A percentile compares a stretch with the other conserved stretches of the same genome.
Evolutionary conservation across 2,329 filamentous ascomycete genomes (phyloP).

Genomic region (Fusarium praegraminearum): DNA sequence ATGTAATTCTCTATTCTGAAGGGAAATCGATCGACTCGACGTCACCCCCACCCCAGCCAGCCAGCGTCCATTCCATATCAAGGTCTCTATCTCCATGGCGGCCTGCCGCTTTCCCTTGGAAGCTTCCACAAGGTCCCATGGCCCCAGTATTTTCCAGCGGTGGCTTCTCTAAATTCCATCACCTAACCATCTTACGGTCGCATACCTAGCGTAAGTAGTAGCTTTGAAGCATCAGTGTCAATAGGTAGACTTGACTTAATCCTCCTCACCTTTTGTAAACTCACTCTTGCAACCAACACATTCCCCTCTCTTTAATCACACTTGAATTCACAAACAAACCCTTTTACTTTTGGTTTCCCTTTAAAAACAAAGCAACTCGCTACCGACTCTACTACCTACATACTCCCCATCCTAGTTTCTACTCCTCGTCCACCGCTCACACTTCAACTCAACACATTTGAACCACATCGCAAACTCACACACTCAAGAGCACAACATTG

Average conservation of each 20-base stretch:
- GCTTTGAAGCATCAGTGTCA: constrained; percentile 39
- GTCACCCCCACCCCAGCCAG: constrained; percentile 39
- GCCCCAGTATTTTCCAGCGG: constrained; percentile 43
- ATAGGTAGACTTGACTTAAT: constrained; percentile 32
- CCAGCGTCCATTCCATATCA: constrained; percentile 32
- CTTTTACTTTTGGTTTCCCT: constrained; percentile 20
- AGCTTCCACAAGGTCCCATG: constrained; percentile 54
- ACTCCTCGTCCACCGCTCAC: constrained; percentile 21
- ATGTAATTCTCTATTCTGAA: constrained; percentile 7
- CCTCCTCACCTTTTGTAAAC: constrained; percentile 44
- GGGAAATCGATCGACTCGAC: constrained; percentile 44
- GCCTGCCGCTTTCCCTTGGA: constrained; percentile 30
- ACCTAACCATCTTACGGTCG: constrained; percentile 23
- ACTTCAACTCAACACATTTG: constrained; percentile 9
- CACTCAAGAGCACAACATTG: constrained; percentile 16
- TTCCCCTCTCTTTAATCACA: constrained; percentile 24
- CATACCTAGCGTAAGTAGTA: constrained; percentile 21
- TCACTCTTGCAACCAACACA: constrained; percentile 34
- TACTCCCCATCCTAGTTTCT: constrained; percentile 14
- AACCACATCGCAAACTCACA: constrained; percentile 19
- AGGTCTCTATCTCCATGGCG: constrained; percentile 28
- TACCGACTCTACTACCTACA: background rate
- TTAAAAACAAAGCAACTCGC: constrained; percentile 27
- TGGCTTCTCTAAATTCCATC: constrained; percentile 25
- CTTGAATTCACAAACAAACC: constrained; percentile 17